Percentiles rank a stretch among this genome's conserved stretches.
These are phyloP conservation scores for Irpex lacteus DNA, from an alignment of 1,284 basidiomycete genomes.

Conservation along the genomic window DNA sequence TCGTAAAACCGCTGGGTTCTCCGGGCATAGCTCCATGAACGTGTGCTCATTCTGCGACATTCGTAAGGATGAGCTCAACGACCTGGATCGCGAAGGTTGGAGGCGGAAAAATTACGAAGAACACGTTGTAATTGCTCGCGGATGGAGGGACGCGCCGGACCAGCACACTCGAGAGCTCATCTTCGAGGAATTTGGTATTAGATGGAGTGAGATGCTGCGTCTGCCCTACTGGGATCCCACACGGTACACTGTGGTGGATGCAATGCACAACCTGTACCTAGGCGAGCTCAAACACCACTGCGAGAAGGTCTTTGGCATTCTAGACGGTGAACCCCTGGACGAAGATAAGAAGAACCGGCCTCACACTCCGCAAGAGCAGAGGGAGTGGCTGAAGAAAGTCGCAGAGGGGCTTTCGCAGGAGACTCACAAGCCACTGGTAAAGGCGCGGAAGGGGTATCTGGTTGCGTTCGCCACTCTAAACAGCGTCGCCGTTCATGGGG, in stretches of 20 bases:
- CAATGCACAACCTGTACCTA: constrained; percentile 31
- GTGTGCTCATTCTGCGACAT: constrained; percentile 20
- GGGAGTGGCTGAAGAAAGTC: background rate
- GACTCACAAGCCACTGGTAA: background rate
- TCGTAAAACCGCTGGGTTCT: constrained; percentile 23
- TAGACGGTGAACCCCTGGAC: background rate
- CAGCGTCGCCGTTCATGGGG: background rate
- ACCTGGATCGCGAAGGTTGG: constrained; percentile 17
- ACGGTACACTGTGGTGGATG: constrained; percentile 24
- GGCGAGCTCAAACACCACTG: constrained; percentile 25
- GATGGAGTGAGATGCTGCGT: constrained; percentile 26
- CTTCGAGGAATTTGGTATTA: constrained; percentile 24
- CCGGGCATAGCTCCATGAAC: constrained; percentile 3
- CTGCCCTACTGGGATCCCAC: constrained; percentile 35
- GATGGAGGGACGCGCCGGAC: constrained; percentile 24
- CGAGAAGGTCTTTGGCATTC: constrained; percentile 19
- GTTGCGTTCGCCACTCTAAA: background rate
- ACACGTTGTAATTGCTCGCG: constrained; percentile 11
- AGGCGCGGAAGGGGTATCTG: background rate
- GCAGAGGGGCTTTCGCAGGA: background rate
- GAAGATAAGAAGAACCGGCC: background rate
- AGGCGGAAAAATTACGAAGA: background rate
- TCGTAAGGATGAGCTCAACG: constrained; percentile 7
- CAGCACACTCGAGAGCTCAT: constrained; percentile 16
- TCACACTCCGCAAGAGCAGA: background rate